Conservation (phyloP, 2,329 filamentous ascomycete species). For the Alternaria atra region DNA sequence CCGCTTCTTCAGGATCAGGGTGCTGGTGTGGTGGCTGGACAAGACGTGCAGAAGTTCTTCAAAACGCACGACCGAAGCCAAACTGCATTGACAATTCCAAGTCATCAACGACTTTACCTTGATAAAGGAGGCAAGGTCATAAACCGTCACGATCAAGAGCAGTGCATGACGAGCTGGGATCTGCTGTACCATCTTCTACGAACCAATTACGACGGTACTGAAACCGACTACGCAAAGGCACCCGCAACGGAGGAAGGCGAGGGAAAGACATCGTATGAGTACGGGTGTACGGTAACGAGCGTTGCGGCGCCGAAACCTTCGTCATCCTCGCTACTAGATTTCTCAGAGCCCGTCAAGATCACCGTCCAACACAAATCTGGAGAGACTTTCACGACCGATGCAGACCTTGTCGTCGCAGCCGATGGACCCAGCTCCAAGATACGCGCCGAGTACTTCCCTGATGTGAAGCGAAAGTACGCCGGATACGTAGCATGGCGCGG, state of each 20-base stretch:
- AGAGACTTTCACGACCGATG: slow-evolving; percentile 4
- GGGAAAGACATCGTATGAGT: slow-evolving; percentile 26
- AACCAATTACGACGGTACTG: slow-evolving; percentile 35
- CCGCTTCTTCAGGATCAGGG: slow-evolving; percentile 39
- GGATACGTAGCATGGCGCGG: slow-evolving; percentile 43
- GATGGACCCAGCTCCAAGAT: slow-evolving; percentile 38
- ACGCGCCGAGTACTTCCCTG: slow-evolving; percentile 24
- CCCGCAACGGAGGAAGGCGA: slow-evolving; percentile 21
- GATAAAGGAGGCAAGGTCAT: slow-evolving; percentile 30
- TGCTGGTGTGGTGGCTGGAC: slow-evolving; percentile 37
- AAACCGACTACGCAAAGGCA: slow-evolving; percentile 30
- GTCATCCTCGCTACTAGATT: neutral
- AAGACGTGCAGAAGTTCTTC: slow-evolving; percentile 35
- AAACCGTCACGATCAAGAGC: slow-evolving; percentile 25
- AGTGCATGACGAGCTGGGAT: slow-evolving; percentile 44
- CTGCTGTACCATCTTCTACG: slow-evolving; percentile 37
- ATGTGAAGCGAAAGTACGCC: slow-evolving; percentile 31
- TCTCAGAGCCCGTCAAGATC: slow-evolving; percentile 13
- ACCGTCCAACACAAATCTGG: slow-evolving; percentile 22
- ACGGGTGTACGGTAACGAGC: slow-evolving; percentile 27
- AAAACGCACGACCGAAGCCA: slow-evolving; percentile 28
- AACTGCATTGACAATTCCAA: slow-evolving; percentile 28
- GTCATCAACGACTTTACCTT: slow-evolving; percentile 32
- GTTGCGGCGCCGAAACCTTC: slow-evolving; percentile 14
- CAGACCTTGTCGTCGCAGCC: slow-evolving; percentile 35